Evolutionary conservation across 2,329 filamentous ascomycete genomes (phyloP).

Genomic region (Colletotrichum lini): DNA sequence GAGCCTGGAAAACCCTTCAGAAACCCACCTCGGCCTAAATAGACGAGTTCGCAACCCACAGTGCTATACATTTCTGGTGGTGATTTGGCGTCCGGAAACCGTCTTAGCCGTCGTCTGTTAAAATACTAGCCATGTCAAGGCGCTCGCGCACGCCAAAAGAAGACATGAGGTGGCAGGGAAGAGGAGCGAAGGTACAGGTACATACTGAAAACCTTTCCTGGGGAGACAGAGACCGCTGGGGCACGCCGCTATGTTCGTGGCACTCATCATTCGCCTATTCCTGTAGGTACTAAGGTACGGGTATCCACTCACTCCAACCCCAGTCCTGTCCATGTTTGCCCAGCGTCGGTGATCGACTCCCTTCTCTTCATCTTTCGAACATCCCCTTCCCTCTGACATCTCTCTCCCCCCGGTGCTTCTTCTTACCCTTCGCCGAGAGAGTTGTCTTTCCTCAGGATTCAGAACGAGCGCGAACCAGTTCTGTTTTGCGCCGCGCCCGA

Average conservation of each 20-base stretch:
- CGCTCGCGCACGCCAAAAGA: neutral
- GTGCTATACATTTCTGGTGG: conserved; percentile 1
- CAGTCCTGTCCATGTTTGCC: conserved; percentile 19
- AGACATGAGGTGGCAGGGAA: conserved; percentile 1
- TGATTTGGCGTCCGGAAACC: neutral
- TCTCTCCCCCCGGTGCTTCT: conserved; percentile 17
- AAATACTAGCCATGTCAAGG: neutral
- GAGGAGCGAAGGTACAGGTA: conserved; percentile 27
- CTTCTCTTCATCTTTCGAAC: conserved; percentile 35
- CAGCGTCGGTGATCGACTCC: conserved; percentile 26
- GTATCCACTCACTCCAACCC: conserved; percentile 34
- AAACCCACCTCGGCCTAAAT: conserved; percentile 6
- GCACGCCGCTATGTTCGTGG: neutral
- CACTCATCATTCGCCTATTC: conserved; percentile 12
- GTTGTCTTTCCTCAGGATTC: conserved; percentile 12
- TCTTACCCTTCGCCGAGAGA: conserved; percentile 28
- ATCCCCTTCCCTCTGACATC: conserved; percentile 25
- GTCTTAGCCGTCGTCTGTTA: conserved; percentile 2
- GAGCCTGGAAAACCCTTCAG: neutral
- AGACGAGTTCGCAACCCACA: neutral
- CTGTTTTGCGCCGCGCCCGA: conserved; percentile 14
- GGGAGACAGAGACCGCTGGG: neutral
- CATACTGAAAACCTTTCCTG: conserved; percentile 10
- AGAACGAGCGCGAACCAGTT: conserved; percentile 19
- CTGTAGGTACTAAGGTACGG: conserved; percentile 24